Percentiles rank a stretch among this genome's conserved stretches.
Conservation (phyloP, 139 green algal genomes). For the Coelastrella sp. region DNA sequence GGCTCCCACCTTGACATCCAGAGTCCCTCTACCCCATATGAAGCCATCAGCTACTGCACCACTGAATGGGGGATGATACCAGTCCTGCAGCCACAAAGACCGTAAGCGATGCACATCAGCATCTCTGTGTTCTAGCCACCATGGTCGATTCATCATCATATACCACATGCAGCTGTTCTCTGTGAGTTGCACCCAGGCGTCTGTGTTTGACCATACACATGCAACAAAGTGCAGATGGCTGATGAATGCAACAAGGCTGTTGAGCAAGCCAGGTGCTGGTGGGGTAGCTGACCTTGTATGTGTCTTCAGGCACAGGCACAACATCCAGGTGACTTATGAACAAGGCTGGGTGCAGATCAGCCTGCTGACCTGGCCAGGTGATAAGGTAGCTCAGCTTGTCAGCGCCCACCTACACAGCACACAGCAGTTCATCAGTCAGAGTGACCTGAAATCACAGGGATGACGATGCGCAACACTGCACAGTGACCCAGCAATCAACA, state of each 20-base stretch:
- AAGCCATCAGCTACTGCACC: conserved; percentile 70
- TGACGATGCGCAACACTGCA: too few species aligned
- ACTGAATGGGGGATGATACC: conserved; percentile 75
- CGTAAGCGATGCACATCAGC: too few species aligned
- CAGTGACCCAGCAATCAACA: too few species aligned
- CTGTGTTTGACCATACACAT: too few species aligned
- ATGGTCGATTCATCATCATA: too few species aligned
- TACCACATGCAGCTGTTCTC: too few species aligned
- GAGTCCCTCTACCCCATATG: conserved; percentile 64
- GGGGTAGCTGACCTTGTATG: background rate
- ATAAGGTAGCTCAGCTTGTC: conserved; percentile 66
- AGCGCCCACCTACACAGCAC: background rate
- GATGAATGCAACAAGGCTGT: too few species aligned
- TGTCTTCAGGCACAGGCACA: conserved; percentile 66
- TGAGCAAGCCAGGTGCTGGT: too few species aligned
- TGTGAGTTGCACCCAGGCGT: too few species aligned
- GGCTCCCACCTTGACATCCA: conserved; percentile 78
- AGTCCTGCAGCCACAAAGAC: conserved; percentile 46
- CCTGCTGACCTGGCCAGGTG: conserved; percentile 71
- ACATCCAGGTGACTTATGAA: conserved; percentile 83
- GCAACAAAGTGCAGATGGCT: too few species aligned
- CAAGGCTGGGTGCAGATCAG: conserved; percentile 62
- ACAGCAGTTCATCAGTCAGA: background rate
- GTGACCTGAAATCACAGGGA: too few species aligned
- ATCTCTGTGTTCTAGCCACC: too few species aligned